A percentile compares a stretch with the other conserved stretches of the same genome.
phyloP scores from a whole-genome alignment of 345 rosid genomes.

The Leavenworthia alabamica region DNA sequence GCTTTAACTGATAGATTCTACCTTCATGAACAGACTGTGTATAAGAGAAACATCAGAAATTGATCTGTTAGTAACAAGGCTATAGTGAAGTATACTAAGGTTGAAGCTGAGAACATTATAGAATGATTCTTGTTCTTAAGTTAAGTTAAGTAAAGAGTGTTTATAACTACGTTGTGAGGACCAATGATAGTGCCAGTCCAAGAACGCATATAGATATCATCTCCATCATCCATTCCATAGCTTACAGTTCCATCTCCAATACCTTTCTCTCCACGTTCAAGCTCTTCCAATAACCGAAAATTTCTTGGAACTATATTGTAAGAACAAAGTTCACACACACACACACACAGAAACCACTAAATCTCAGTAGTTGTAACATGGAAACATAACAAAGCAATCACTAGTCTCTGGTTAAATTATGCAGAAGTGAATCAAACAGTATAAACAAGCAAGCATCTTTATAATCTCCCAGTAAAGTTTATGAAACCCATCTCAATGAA shows the following conservation, averaged over 20 bases:
- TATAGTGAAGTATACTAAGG: too few species aligned
- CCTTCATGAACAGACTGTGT: constrained; percentile 99
- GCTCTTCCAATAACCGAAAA: constrained; percentile 79
- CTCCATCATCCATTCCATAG: constrained; percentile 99
- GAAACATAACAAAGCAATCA: too few species aligned
- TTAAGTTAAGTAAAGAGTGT: too few species aligned
- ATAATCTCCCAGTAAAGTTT: background rate
- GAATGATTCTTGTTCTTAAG: too few species aligned
- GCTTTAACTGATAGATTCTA: constrained; percentile 92
- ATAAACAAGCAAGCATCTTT: too few species aligned
- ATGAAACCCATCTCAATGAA: background rate
- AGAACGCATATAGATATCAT: constrained; percentile 88
- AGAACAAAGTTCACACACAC: too few species aligned
- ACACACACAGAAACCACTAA: too few species aligned
- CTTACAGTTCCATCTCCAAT: constrained; percentile 97
- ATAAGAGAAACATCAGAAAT: too few species aligned
- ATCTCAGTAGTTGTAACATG: too few species aligned
- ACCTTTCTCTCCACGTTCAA: constrained; percentile 92
- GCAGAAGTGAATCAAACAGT: too few species aligned
- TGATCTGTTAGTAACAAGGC: constrained; percentile 4
- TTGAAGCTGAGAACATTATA: too few species aligned
- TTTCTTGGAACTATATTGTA: constrained; percentile 65
- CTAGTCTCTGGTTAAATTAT: too few species aligned
- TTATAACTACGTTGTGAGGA: constrained; percentile 72
- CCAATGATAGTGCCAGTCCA: constrained; percentile 95